Conservation (phyloP, 2,329 filamentous ascomycete genomes). For the Colletotrichum tabaci region DNA sequence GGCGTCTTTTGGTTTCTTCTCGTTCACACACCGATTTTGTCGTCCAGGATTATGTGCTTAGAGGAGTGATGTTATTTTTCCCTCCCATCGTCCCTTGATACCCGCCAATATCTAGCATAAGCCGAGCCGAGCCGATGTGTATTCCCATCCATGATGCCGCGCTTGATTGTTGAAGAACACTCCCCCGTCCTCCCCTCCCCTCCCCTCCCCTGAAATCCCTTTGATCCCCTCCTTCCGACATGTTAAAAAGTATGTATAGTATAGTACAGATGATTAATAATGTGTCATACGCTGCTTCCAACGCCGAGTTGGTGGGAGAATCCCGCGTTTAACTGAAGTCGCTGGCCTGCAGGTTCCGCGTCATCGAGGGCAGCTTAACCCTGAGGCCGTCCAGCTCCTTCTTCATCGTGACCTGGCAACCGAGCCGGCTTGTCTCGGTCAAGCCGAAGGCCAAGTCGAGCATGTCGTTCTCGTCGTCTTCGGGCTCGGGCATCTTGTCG, state of each 20-base stretch:
- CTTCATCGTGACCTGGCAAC: constrained; percentile 93
- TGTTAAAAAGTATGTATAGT: constrained; percentile 24
- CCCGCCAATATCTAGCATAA: constrained; percentile 42
- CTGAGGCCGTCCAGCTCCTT: constrained; percentile 90
- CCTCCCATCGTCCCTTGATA: constrained; percentile 44
- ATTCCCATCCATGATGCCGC: constrained; percentile 32
- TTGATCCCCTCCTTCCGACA: constrained; percentile 5
- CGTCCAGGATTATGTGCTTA: constrained; percentile 30
- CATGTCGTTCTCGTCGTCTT: constrained; percentile 91
- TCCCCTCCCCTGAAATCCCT: background rate
- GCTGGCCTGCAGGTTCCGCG: constrained; percentile 93
- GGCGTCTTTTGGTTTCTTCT: background rate
- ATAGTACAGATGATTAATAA: constrained; percentile 41
- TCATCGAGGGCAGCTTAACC: constrained; percentile 92
- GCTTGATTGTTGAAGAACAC: constrained; percentile 29
- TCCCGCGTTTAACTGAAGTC: constrained; percentile 75
- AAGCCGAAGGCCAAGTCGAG: constrained; percentile 91
- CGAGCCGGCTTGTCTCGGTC: constrained; percentile 86
- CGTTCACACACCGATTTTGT: constrained; percentile 18
- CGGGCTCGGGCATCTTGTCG: constrained; percentile 83
- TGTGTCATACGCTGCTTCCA: constrained; percentile 22
- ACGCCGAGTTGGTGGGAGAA: constrained; percentile 17
- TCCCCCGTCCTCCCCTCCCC: background rate
- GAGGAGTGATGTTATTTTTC: constrained; percentile 45
- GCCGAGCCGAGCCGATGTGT: constrained; percentile 35